Conservation (phyloP, 1,284 basidiomycete genomes). For the Omphalotus olearius region DNA sequence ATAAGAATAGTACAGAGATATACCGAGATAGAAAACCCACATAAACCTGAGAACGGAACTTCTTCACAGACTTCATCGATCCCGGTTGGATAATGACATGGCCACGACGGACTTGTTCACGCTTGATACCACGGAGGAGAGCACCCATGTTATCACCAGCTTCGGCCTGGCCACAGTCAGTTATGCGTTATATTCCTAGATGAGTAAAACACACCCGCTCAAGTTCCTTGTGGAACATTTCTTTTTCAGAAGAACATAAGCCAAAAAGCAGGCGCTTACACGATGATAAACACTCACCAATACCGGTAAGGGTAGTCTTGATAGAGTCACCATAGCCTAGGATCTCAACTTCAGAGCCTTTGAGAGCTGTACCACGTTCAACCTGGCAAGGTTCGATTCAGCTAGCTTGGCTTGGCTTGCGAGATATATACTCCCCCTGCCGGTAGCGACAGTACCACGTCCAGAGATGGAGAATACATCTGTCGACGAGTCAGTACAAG, state of each 20-base stretch:
- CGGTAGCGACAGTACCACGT: constrained; percentile 97
- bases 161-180: constrained; percentile 59
- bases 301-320: constrained; percentile 96
- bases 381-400: constrained; percentile 44
- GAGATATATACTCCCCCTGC: constrained; percentile 55
- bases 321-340: constrained; percentile 81
- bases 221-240: constrained; percentile 99
- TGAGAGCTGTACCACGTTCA: constrained; percentile 90
- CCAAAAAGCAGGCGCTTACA: not conserved
- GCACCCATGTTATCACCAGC: constrained; percentile 99
- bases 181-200: constrained; percentile 3
- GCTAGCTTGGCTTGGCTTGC: constrained; percentile 2
- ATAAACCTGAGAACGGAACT: constrained; percentile 92
- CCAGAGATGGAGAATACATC: constrained; percentile 99
- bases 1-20: constrained; percentile 3
- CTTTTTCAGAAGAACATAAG: constrained; percentile 37
- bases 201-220: constrained; percentile 60
- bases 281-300: constrained; percentile 52
- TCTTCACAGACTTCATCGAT: constrained; percentile 92
- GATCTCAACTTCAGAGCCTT: constrained; percentile 94
- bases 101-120: constrained; percentile 93
- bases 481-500: constrained; percentile 22
- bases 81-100: constrained; percentile 90
- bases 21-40: constrained; percentile 35
- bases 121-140: constrained; percentile 94